phyloP scores from a whole-genome alignment of 768 basidiomycete species.

The Hypholoma sublateritium region DNA sequence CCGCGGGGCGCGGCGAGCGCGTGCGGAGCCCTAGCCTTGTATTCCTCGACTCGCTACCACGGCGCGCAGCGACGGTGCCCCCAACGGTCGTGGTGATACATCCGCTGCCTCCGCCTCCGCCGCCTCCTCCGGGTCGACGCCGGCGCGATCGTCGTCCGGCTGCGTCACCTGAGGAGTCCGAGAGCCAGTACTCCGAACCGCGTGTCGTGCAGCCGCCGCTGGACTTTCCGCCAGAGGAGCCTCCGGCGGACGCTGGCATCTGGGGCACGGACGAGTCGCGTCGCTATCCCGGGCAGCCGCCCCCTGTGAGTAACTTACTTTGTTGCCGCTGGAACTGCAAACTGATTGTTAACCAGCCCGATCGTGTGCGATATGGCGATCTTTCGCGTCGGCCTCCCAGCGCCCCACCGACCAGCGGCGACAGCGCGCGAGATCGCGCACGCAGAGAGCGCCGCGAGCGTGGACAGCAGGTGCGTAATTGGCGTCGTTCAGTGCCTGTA shows the following conservation, averaged over 20 bases:
- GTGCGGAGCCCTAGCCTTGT: constrained; percentile 36
- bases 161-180: neutral
- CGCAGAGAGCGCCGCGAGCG: constrained; percentile 23
- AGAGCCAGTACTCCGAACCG: constrained; percentile 15
- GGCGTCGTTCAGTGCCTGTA: neutral
- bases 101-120: neutral
- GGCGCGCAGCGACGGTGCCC: constrained; percentile 20
- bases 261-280: no score
- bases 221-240: no score
- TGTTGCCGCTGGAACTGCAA: constrained; percentile 1
- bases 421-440: constrained; percentile 15
- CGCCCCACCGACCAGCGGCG: constrained; percentile 26
- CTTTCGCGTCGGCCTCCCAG: constrained; percentile 20
- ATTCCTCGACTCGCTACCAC: constrained; percentile 26
- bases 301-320: constrained; percentile 23
- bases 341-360: no score
- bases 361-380: neutral
- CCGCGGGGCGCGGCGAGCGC: constrained; percentile 34
- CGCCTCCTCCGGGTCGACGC: neutral
- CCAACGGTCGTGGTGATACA: constrained; percentile 9
- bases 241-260: no score
- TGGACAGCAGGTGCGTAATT: neutral
- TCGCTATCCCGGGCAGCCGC: constrained; percentile 8
- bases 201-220: no score
- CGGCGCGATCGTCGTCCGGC: no score